Evolutionary conservation across 1,284 basidiomycete genomes (phyloP), one percentile per base, ranked within the genome.

Genomic region (Afroboletus lepidellus): DNA sequence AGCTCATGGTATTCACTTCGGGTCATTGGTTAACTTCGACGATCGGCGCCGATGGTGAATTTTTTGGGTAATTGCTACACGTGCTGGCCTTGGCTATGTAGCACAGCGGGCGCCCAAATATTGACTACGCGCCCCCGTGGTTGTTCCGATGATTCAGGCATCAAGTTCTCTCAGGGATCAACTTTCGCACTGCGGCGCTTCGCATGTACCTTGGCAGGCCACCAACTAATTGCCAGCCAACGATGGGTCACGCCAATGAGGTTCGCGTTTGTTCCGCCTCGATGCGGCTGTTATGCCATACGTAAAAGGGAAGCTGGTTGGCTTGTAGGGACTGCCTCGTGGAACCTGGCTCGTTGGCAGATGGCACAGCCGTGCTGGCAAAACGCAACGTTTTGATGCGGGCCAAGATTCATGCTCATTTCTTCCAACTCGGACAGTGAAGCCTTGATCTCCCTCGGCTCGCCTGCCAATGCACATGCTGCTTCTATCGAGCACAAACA

Each of bases 321-420:
- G 11, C 0, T 9, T 16, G 32, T 32, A 23, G 21, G 6, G 27
- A 25, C 36, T 5, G 42, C 61, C 64, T 66, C 64, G 49, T 66
- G 64, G 39, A 41, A 2, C 27, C 32, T 62, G 61, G 53, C 57
- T 18, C 6, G 47, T 62, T 66, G 61, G 62, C 52, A 64, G 34
- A 16, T 13, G n/a, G 8, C 38, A 25, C 49, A 49, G 57, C 34
- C n/a, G 23, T 32, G 21, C 16, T 42, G 43, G 47, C 36, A 27
- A 39, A 42, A 33, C 18, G 21, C 48, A 55, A 58, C 61, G 56
- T 64, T 53, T 53, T 50, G 38, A 49, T 53, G 43, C 29, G 30
- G 46, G 12, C 38, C 51, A 42, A 55, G 13, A 5, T 36, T 23
- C 20, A 1, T 27, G 15, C 11, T 7, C 13, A n/a, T 38, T 25